phyloP scores from a whole-genome alignment of 768 basidiomycete species.

The Lactarius indigo region DNA sequence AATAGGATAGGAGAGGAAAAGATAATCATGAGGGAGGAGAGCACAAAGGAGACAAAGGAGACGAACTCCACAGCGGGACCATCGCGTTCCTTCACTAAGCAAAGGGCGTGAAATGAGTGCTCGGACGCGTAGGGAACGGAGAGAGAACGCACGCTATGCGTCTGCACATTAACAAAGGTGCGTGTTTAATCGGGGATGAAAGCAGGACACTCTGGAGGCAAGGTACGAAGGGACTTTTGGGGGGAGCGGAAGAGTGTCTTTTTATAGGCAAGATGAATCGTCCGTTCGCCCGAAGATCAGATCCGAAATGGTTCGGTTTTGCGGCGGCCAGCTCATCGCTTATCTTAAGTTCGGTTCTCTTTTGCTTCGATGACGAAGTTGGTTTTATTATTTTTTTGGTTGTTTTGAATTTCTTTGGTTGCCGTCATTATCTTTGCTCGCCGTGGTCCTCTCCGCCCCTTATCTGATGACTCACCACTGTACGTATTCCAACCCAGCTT shows the following conservation, averaged over 20 bases:
- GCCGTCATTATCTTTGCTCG: neutral
- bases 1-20: constrained; percentile 7
- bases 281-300: constrained; percentile 6
- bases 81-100: constrained; percentile 70
- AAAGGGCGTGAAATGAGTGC: constrained; percentile 22
- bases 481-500: neutral
- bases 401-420: neutral
- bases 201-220: neutral
- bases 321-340: constrained; percentile 5
- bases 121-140: neutral
- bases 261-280: constrained; percentile 14
- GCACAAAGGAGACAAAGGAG: neutral
- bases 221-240: constrained; percentile 9
- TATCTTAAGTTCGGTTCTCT: constrained; percentile 1
- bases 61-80: constrained; percentile 65
- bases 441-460: constrained; percentile 1
- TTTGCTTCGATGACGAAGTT: neutral
- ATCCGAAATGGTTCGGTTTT: constrained; percentile 21
- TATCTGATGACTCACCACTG: constrained; percentile 9
- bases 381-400: neutral
- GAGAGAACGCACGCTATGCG: constrained; percentile 61
- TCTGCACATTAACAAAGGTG: constrained; percentile 53
- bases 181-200: neutral
- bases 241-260: constrained; percentile 3
- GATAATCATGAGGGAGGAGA: neutral